A percentile compares a stretch with the other conserved stretches of the same genome.
These are phyloP conservation scores for Rheum nobile DNA, from an alignment of 148 eudicot species.

Conservation along the genomic window DNA sequence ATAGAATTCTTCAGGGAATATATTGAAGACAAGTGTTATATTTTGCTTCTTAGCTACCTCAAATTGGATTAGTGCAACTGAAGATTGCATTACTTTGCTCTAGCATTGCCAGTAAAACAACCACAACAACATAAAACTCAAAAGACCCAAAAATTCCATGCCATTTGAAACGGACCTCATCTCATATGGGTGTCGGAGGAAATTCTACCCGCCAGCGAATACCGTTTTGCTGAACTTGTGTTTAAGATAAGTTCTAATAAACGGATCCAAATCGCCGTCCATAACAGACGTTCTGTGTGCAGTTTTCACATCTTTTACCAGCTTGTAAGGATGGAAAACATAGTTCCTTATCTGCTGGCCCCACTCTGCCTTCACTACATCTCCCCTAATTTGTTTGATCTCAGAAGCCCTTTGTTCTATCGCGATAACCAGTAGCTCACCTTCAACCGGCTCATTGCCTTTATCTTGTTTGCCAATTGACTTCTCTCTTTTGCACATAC, in stretches of 20 bases:
- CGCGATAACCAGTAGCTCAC: slow-evolving; percentile 83
- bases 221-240: slow-evolving; percentile 46
- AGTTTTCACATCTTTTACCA: slow-evolving; percentile 86
- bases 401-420: slow-evolving; percentile 91
- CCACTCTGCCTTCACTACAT: slow-evolving; percentile 94
- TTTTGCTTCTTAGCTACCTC: too few species aligned
- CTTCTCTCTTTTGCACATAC: slow-evolving; percentile 78
- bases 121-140: not conserved
- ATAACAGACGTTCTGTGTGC: slow-evolving; percentile 65
- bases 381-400: slow-evolving; percentile 91
- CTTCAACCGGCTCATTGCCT: slow-evolving; percentile 78
- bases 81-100: not conserved
- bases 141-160: not conserved
- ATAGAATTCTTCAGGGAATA: too few species aligned
- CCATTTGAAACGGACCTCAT: not conserved
- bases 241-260: slow-evolving; percentile 71
- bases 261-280: slow-evolving; percentile 92
- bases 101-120: not conserved
- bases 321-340: slow-evolving; percentile 94
- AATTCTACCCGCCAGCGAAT: not conserved
- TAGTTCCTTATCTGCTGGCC: slow-evolving; percentile 95
- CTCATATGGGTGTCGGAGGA: not conserved
- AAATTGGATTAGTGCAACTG: too few species aligned
- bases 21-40: too few species aligned
- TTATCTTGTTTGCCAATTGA: slow-evolving; percentile 79